phyloP scores from a whole-genome alignment of 345 rosid genomes.

The Capsella bursapastoris region DNA sequence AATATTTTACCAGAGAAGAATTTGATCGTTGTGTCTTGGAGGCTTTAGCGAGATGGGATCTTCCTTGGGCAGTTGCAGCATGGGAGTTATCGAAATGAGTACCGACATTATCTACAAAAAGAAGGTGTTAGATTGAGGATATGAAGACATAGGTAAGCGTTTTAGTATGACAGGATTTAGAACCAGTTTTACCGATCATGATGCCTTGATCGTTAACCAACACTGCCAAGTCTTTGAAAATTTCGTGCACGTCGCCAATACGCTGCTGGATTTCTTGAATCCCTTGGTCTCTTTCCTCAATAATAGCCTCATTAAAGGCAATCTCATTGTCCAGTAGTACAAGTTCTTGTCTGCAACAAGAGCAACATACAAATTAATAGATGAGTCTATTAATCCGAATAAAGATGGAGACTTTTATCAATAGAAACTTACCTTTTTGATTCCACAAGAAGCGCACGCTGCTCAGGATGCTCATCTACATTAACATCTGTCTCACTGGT shows the following conservation, averaged over 20 bases:
- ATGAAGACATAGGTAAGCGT: not conserved
- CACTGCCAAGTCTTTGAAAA: constrained; percentile 91
- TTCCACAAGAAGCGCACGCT: constrained; percentile 81
- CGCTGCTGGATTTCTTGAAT: constrained; percentile 93
- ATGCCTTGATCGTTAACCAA: constrained; percentile 93
- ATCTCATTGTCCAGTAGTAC: constrained; percentile 87
- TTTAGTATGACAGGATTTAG: not conserved
- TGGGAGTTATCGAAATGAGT: constrained; percentile 74
- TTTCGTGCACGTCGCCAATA: constrained; percentile 95
- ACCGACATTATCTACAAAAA: constrained; percentile 73
- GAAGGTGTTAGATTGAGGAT: constrained; percentile 3
- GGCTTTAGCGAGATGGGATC: constrained; percentile 81
- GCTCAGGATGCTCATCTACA: constrained; percentile 60
- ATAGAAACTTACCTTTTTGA: constrained; percentile 65
- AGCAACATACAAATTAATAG: constrained; percentile 22
- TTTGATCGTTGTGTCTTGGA: constrained; percentile 90
- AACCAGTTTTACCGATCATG: constrained; percentile 66
- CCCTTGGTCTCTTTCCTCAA: constrained; percentile 96
- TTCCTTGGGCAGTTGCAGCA: constrained; percentile 83
- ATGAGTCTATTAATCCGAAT: not conserved
- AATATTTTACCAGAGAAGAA: constrained; percentile 78
- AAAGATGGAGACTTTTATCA: not conserved
- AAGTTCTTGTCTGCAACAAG: constrained; percentile 76
- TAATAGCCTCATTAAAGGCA: constrained; percentile 83
- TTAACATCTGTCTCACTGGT: constrained; percentile 56